A percentile compares a stretch with the other conserved stretches of the same genome.
Evolutionary conservation across 345 rosid species (phyloP).

Genomic region (Draba incana): DNA sequence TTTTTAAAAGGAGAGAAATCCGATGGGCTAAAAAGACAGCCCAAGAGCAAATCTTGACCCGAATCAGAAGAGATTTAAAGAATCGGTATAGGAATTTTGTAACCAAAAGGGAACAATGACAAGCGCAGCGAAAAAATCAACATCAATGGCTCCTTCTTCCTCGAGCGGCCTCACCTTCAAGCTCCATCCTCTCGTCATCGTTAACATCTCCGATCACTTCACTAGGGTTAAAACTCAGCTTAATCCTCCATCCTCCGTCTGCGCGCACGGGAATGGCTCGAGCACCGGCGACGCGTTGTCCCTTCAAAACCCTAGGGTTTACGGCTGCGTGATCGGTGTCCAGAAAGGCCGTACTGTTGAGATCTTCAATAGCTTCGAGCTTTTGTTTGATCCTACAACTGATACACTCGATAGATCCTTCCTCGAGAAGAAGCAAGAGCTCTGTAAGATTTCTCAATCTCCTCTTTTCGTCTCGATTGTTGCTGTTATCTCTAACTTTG

Average conservation of each 20-base stretch:
- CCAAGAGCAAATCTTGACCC: constrained; percentile 25
- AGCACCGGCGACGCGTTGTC: constrained; percentile 41
- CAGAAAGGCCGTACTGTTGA: constrained; percentile 95
- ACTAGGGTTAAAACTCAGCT: constrained; percentile 88
- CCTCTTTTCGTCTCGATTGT: neutral
- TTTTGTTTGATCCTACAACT: constrained; percentile 67
- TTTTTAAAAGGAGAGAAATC: too few species aligned
- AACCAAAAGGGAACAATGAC: neutral
- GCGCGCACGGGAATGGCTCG: constrained; percentile 33
- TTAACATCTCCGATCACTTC: constrained; percentile 93
- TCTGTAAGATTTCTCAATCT: constrained; percentile 51
- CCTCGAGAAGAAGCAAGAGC: constrained; percentile 98
- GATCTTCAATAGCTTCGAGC: constrained; percentile 98
- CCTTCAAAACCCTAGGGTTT: constrained; percentile 63
- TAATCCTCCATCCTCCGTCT: constrained; percentile 51
- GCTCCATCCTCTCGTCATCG: constrained; percentile 90
- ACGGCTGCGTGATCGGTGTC: constrained; percentile 91
- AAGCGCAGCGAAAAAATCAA: constrained; percentile 23
- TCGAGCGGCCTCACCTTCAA: constrained; percentile 97
- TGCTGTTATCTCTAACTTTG: neutral
- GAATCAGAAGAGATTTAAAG: neutral
- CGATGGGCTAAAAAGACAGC: constrained; percentile 24
- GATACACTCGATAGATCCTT: constrained; percentile 81
- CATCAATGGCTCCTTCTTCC: constrained; percentile 81
- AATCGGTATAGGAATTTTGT: neutral